These are phyloP conservation scores for Botrytis fragariae DNA, from an alignment of 2,329 filamentous ascomycete genomes.

Conservation along the genomic window DNA sequence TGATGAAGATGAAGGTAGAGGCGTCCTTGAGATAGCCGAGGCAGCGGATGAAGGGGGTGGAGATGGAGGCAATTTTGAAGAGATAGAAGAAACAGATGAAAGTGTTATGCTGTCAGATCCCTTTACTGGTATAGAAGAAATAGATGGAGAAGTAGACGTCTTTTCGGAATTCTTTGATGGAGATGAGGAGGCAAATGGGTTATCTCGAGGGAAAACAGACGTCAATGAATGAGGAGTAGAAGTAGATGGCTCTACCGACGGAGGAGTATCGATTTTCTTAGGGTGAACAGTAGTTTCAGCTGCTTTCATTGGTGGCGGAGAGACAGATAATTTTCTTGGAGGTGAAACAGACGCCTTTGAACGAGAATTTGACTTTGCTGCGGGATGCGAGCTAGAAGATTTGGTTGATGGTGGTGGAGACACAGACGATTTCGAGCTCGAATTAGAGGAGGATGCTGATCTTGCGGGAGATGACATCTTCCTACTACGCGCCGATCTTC, in stretches of 20 bases:
- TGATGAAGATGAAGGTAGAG: not conserved
- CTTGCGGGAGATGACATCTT: slow-evolving; percentile 9
- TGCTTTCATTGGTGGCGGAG: not conserved
- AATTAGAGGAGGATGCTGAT: slow-evolving; percentile 7
- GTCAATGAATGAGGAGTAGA: not conserved
- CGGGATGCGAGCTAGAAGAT: not conserved
- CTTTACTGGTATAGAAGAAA: not conserved
- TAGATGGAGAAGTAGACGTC: not conserved
- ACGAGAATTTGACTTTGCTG: not conserved
- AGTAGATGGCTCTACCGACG: not conserved
- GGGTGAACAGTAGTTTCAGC: not conserved
- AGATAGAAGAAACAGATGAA: not conserved
- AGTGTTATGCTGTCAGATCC: not conserved
- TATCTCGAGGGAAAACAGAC: not conserved
- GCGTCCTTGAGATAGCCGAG: not conserved
- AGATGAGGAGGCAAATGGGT: not conserved
- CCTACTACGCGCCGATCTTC: not conserved
- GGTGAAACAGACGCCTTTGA: not conserved
- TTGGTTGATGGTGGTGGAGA: not conserved
- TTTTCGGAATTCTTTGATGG: not conserved
- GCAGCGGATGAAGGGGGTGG: not conserved
- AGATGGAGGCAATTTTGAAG: not conserved
- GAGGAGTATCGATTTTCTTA: not conserved
- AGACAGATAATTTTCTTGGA: not conserved
- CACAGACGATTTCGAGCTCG: slow-evolving; percentile 5